phyloP scores from a whole-genome alignment of 2,329 filamentous ascomycete species.

The Stenocarpella maydis region DNA sequence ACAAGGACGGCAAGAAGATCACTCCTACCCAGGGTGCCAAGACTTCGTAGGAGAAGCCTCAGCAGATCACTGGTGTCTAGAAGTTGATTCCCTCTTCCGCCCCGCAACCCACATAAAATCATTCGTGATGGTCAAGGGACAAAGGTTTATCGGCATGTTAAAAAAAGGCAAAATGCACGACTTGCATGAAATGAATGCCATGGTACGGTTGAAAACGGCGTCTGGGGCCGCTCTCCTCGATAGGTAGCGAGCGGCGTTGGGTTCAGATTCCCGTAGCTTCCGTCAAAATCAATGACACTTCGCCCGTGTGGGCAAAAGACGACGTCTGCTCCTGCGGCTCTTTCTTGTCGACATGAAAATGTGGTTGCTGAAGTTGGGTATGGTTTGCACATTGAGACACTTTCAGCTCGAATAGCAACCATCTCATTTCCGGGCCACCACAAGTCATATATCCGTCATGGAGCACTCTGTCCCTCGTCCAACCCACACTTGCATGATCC shows the following conservation, averaged over 20 bases:
- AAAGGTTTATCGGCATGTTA: constrained; percentile 30
- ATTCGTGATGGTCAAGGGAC: constrained; percentile 29
- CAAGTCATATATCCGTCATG: constrained; percentile 39
- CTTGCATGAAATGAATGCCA: constrained; percentile 33
- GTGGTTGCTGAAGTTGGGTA: rapidly evolving
- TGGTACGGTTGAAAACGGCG: constrained; percentile 29
- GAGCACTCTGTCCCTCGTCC: constrained; percentile 38
- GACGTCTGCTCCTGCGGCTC: neutral
- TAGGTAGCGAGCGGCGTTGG: constrained; percentile 32
- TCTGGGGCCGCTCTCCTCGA: constrained; percentile 29
- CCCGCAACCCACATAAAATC: constrained; percentile 3
- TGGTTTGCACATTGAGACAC: neutral
- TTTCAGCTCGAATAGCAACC: constrained; percentile 38
- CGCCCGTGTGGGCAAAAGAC: constrained; percentile 31
- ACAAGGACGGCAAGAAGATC: constrained; percentile 99
- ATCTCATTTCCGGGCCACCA: constrained; percentile 39
- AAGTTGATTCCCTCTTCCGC: constrained; percentile 12
- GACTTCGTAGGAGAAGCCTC: constrained; percentile 52
- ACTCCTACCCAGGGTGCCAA: constrained; percentile 83
- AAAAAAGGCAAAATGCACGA: constrained; percentile 33
- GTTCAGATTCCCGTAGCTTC: constrained; percentile 34
- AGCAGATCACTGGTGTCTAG: constrained; percentile 14
- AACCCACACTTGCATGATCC: constrained; percentile 37
- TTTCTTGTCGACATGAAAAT: neutral
- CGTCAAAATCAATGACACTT: constrained; percentile 34